A percentile compares a stretch with the other conserved stretches of the same genome.
Evolutionary conservation across 176 grass and related monocot genomes (phyloP).

Genomic region (Lolium multiflorum): DNA sequence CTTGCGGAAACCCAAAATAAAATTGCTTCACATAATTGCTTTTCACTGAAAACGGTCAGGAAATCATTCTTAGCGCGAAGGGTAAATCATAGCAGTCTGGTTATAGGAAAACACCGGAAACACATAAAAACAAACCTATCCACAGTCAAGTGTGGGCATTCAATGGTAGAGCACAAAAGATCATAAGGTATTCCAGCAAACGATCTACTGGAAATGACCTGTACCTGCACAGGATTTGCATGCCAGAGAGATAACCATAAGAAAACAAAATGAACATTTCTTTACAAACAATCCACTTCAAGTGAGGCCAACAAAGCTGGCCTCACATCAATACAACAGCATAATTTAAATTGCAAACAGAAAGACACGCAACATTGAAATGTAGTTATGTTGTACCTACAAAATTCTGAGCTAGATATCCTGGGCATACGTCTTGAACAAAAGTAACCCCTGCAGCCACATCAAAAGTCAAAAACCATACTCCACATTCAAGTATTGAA

Average conservation of each 20-base stretch:
- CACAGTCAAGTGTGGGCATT: constrained; percentile 56
- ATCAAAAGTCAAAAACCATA: neutral
- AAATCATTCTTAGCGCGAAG: constrained; percentile 24
- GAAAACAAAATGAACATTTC: neutral
- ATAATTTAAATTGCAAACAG: neutral
- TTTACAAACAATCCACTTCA: neutral
- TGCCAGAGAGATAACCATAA: neutral
- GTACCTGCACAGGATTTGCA: constrained; percentile 38
- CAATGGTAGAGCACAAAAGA: constrained; percentile 55
- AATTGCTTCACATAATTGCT: constrained; percentile 67
- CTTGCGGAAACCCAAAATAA: constrained; percentile 58
- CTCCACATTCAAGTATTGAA: neutral
- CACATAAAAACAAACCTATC: constrained; percentile 54
- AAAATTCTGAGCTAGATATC: constrained; percentile 72
- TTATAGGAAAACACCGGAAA: constrained; percentile 11
- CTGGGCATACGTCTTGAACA: constrained; percentile 52
- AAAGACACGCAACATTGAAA: constrained; percentile 5
- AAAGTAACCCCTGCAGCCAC: constrained; percentile 57
- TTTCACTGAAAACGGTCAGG: constrained; percentile 57
- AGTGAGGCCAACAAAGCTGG: neutral
- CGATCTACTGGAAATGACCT: constrained; percentile 35
- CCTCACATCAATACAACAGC: neutral
- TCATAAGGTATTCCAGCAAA: constrained; percentile 75
- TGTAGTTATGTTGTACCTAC: constrained; percentile 58
- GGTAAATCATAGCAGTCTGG: neutral